Base-by-base conservation (phyloP, 306 rosid genomes). In the Casuarina equisetifolia region DNA sequence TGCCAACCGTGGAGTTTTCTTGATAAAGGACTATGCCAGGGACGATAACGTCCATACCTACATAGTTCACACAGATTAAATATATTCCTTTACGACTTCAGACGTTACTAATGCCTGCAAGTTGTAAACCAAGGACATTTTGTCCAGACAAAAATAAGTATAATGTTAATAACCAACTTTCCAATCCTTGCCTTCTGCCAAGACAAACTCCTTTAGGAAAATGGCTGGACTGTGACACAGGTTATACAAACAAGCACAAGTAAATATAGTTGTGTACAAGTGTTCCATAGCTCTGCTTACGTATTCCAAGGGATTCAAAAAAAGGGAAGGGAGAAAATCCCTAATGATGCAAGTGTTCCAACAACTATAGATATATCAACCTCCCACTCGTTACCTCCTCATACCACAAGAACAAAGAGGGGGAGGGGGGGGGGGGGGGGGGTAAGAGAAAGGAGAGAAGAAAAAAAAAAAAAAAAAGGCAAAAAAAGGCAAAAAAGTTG, bases 41-140 rank as follows among this genome's bases (percentile, higher is more conserved):
- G 98, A 58, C 97, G 97, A 80, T 88, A 92, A 69, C 95, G 90
- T 10, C 97, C 97, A 87, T 92, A 94, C 91, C 98, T 94, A 72
- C 25, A 87, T 49, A 51, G 61, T 7, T 69, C 54, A 79, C 70
- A 51, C 52, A 80, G 4, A 80, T 76, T 70, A 76, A 62, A 84
- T 74, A 70, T 51, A 51, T 58, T 25, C 70, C 66, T 38, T 19
- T 67, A 44, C 42, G 51, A 69, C 38, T 73, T 50, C 50, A 77
- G 74, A 61, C 4, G 3, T 61, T 64, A 57, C 43, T 54, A 48
- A 61, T 16, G 66, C 66, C 49, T 11, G 45, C 54, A 74, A 70
- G 75, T 57, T 69, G 51, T 59, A 69, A 25, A 17, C 17, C 17
- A 19, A 46, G 7, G 43, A 69, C 20, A 42, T 25, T 64, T 66